phyloP scores from a whole-genome alignment of 192 early-diverging fungal genomes.

The Backusella circina region DNA sequence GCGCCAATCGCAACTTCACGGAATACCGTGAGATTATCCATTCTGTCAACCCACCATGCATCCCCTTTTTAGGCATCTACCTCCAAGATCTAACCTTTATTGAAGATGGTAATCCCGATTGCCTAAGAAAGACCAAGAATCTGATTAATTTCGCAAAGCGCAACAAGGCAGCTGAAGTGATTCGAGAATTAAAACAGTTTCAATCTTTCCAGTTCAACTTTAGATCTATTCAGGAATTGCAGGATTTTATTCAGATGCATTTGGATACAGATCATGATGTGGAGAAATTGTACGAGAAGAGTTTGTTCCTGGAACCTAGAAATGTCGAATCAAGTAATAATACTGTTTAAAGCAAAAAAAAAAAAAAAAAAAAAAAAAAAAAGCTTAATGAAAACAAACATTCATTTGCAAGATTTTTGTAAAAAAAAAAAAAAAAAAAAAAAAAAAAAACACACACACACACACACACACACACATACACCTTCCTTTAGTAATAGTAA shows the following conservation, averaged over 20 bases:
- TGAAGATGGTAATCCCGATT: conserved; percentile 74
- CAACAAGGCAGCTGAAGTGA: conserved; percentile 81
- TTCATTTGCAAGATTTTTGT: no score
- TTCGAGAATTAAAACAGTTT: conserved; percentile 88
- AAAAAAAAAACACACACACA: no score
- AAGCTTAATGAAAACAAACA: no score
- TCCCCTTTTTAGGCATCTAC: conserved; percentile 79
- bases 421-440: no score
- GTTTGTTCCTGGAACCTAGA: conserved; percentile 74
- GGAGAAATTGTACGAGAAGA: conserved; percentile 71
- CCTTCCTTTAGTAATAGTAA: background rate
- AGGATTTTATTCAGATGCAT: conserved; percentile 66
- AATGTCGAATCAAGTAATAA: background rate
- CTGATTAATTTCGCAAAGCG: conserved; percentile 93
- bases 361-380: no score
- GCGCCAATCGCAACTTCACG: conserved; percentile 66
- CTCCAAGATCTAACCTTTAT: conserved; percentile 83
- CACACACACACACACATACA: no score
- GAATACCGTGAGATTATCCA: conserved; percentile 75
- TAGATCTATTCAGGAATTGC: conserved; percentile 74
- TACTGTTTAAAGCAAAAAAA: background rate
- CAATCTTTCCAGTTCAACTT: conserved; percentile 78
- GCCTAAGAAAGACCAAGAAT: conserved; percentile 52
- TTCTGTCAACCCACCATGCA: conserved; percentile 64
- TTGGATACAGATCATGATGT: conserved; percentile 68